Base-by-base conservation (phyloP, 306 rosid genomes). In the Abrus precatorius region DNA sequence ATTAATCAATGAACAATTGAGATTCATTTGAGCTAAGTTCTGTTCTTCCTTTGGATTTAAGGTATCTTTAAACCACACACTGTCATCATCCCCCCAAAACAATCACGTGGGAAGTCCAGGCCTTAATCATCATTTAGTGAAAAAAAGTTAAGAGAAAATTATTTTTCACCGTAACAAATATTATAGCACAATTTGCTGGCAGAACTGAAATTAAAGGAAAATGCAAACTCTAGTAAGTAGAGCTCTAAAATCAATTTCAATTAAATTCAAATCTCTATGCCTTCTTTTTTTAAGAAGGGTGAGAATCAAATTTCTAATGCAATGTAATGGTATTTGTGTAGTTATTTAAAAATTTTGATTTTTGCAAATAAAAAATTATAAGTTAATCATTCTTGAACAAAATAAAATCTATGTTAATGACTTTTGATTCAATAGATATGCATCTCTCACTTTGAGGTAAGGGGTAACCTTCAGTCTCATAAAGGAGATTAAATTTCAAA, bases 11-110 rank as follows among this genome's bases (percentile, higher is more conserved):
- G 3, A 60, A 60, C 36, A 63, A 73, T 74, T 30, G 74, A 78
- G 77, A 27, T 59, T 20, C 64, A 78, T 78, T 63, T 38, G 53
- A 72, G 75, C 72, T 5, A 72, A 71, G 53, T 67, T 72, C 64
- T 76, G 78, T 78, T 78, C 10, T 75, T 82, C 50, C 73, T 83
- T 84, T 64, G 80, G 50, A 55, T 54, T 53, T 56, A 74, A 79
- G 80, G 68, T 40, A 69, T 82, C 79, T 52, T 10, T 55, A 63
- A 75, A 56, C 45, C 59, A 57, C 30, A 47, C 30, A 11, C 27
- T 28, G 11, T 65, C 69, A 6, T 27, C 76, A 60, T 53, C 64
- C 56, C 48, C 71, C 2, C 2, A 36, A 36, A 2, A 34, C 64
- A 20, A 50, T 29, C 55, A 60, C 43, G 49, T 7, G 52, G n/a